A percentile compares a stretch with the other conserved stretches of the same genome.
Evolutionary conservation across 129 eudicot genomes (phyloP).

Genomic region (Scalesia atractyloides): DNA sequence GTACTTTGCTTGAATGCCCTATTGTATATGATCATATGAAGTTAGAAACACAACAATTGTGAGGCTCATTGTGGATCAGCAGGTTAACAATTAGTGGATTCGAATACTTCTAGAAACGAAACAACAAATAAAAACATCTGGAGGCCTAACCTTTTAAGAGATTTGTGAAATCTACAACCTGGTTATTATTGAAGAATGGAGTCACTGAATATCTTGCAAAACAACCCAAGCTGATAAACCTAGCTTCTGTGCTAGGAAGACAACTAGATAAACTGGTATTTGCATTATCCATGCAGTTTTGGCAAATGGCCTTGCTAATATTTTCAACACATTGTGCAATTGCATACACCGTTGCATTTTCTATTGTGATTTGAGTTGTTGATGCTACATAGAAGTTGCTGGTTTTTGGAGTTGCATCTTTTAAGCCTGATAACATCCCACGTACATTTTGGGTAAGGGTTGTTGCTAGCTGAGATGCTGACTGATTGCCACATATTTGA

Average conservation of each 20-base stretch:
- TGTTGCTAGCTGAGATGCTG: slow-evolving; percentile 44
- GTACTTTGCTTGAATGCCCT: slow-evolving; percentile 58
- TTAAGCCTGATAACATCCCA: slow-evolving; percentile 43
- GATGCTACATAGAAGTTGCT: slow-evolving; percentile 55
- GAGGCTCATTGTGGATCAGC: neutral
- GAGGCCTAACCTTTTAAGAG: slow-evolving; percentile 42
- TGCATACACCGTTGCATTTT: slow-evolving; percentile 41
- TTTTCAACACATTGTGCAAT: slow-evolving; percentile 62
- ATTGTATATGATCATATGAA: slow-evolving; percentile 12
- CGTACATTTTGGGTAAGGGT: slow-evolving; percentile 34
- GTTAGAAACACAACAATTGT: neutral
- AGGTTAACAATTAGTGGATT: neutral
- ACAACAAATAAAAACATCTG: neutral
- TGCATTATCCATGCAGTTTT: slow-evolving; percentile 51
- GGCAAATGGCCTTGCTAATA: slow-evolving; percentile 42
- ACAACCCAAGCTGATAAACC: slow-evolving; percentile 61
- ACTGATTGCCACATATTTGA: slow-evolving; percentile 57
- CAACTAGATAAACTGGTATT: slow-evolving; percentile 41
- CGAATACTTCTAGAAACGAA: neutral
- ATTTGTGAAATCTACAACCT: slow-evolving; percentile 49
- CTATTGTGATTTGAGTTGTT: slow-evolving; percentile 34
- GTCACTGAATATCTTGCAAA: slow-evolving; percentile 61
- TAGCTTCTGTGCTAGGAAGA: slow-evolving; percentile 57
- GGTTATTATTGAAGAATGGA: slow-evolving; percentile 53
- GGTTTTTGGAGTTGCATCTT: slow-evolving; percentile 59